phyloP scores from a whole-genome alignment of 116 monocot species.

The Posidonia oceanica region DNA sequence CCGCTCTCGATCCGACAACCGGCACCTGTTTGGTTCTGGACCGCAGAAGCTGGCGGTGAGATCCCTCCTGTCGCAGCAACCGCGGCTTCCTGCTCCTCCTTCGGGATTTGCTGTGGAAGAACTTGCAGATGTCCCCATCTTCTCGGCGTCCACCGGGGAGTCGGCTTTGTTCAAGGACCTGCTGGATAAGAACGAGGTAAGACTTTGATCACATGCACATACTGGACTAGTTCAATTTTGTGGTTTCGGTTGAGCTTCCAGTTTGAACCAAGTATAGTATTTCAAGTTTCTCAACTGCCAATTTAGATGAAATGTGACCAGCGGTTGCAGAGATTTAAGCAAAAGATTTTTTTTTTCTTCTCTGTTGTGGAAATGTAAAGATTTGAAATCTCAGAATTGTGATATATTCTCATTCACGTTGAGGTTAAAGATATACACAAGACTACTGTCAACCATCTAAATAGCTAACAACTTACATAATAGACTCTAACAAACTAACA shows the following conservation, averaged over 20 bases:
- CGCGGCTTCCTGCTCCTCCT: background rate
- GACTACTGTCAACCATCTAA: background rate
- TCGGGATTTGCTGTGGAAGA: background rate
- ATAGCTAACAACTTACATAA: background rate
- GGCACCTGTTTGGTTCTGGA: background rate
- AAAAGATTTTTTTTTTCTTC: no score
- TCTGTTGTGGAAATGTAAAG: no score
- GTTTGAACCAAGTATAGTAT: background rate
- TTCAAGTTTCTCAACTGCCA: background rate
- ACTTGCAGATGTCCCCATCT: conserved; percentile 19
- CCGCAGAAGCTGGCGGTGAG: background rate
- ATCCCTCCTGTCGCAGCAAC: background rate
- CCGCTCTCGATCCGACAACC: background rate
- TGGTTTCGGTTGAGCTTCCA: background rate
- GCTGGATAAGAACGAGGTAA: conserved; percentile 37
- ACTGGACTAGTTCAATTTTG: no score
- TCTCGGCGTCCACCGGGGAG: conserved; percentile 18
- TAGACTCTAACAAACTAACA: no score
- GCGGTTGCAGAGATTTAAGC: no score
- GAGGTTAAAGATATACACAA: no score
- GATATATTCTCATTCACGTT: no score
- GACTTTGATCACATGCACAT: background rate
- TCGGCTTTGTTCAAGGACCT: conserved; percentile 29
- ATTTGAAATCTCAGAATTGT: no score
- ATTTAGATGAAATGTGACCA: no score